phyloP scores from a whole-genome alignment of 805 yeast species.

The Cephaloascus fragrans region DNA sequence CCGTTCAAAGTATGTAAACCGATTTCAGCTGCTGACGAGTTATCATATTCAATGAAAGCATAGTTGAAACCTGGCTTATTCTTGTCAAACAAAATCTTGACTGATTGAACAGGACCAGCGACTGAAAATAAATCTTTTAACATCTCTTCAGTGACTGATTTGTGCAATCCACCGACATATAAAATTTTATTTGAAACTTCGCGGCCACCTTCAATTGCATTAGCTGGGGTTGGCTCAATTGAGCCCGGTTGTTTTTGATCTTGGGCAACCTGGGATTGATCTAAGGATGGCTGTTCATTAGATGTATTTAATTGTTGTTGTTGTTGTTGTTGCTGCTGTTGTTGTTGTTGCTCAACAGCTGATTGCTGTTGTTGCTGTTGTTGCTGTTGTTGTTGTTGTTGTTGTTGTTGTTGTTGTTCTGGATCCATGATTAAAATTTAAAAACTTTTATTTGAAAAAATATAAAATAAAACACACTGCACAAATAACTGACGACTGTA shows the following conservation, averaged over 20 bases:
- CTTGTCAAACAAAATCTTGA: conserved; percentile 70
- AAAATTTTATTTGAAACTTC: conserved; percentile 64
- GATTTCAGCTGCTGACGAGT: conserved; percentile 45
- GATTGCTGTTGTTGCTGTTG: conserved; percentile 1
- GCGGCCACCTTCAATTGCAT: conserved; percentile 73
- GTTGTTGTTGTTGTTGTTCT: conserved; percentile 2
- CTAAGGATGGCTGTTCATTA: background rate
- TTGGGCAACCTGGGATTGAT: background rate
- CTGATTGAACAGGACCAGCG: conserved; percentile 50
- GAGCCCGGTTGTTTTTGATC: background rate
- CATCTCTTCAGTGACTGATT: conserved; percentile 52
- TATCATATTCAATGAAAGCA: conserved; percentile 72
- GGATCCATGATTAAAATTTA: conserved; percentile 1
- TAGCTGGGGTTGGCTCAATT: conserved; percentile 37
- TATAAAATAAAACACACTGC: conserved; percentile 2
- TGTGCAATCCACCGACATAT: conserved; percentile 69
- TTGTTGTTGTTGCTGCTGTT: conserved; percentile 3
- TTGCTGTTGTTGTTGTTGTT: conserved; percentile 3
- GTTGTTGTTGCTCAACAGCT: conserved; percentile 2
- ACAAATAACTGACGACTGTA: conserved; percentile 1
- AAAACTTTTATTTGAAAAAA: background rate
- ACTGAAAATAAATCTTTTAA: conserved; percentile 53
- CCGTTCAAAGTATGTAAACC: conserved; percentile 60
- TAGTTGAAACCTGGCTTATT: conserved; percentile 66
- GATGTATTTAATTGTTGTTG: conserved; percentile 1